A percentile compares a stretch with the other conserved stretches of the same genome.
phyloP scores from a whole-genome alignment of 2,329 filamentous ascomycete species.

The Xylaria polymorpha region DNA sequence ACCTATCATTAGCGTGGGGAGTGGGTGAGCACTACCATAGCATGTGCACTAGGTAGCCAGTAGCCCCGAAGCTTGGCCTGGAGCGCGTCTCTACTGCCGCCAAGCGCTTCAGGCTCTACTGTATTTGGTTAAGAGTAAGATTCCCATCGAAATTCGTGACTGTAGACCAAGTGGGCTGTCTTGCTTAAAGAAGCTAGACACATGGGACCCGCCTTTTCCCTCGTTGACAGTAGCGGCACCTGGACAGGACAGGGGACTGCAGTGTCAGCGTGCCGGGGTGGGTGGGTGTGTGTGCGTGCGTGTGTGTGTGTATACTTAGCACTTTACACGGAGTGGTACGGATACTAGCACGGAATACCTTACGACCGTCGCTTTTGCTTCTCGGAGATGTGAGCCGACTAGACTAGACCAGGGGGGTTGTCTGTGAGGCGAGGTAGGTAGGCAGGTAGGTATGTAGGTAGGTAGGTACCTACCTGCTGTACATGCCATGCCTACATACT shows the following conservation, averaged over 20 bases:
- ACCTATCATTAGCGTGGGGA: constrained; percentile 6
- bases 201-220: neutral
- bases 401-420: constrained; percentile 34
- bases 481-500: constrained; percentile 2
- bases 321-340: constrained; percentile 21
- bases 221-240: constrained; percentile 22
- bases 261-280: constrained; percentile 2
- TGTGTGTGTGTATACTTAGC: constrained; percentile 14
- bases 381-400: constrained; percentile 41
- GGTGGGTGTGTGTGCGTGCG: too few species aligned
- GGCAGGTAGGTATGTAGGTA: neutral
- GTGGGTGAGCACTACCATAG: neutral
- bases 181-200: constrained; percentile 23
- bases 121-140: constrained; percentile 3
- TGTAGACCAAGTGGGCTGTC: neutral
- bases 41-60: neutral
- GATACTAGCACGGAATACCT: constrained; percentile 23
- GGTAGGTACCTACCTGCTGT: constrained; percentile 17
- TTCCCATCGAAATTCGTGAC: constrained; percentile 1
- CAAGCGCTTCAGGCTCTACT: constrained; percentile 3
- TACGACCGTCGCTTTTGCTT: constrained; percentile 40
- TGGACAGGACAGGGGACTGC: constrained; percentile 16
- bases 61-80: neutral
- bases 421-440: constrained; percentile 18
- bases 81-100: neutral